A percentile compares a stretch with the other conserved stretches of the same genome.
These are phyloP conservation scores for Gaultheria prostrata DNA, from an alignment of 148 eudicot genomes.

Conservation along the genomic window DNA sequence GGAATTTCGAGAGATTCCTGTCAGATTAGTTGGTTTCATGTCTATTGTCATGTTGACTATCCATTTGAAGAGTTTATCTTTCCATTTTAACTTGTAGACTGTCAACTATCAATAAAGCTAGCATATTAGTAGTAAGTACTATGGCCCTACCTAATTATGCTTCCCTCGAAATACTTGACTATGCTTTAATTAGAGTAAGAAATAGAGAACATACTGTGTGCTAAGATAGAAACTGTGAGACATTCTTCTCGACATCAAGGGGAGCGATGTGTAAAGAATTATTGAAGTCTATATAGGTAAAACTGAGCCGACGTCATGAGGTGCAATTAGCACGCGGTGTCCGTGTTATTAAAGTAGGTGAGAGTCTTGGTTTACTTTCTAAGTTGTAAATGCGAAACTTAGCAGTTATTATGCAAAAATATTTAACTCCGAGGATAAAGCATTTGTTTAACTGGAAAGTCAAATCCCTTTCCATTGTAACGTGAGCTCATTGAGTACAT, in stretches of 20 bases:
- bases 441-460: conserved; percentile 1
- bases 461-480: neutral
- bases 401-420: neutral
- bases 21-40: neutral
- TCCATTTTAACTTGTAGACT: neutral
- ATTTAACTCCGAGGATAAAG: neutral
- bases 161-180: neutral
- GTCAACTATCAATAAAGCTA: neutral
- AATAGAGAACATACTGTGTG: neutral
- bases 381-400: too few species aligned
- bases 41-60: too few species aligned
- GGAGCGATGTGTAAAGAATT: too few species aligned
- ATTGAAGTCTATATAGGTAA: too few species aligned
- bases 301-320: too few species aligned
- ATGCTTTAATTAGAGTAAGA: neutral
- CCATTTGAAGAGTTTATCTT: too few species aligned
- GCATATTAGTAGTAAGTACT: neutral
- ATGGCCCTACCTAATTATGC: neutral
- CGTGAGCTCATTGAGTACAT: neutral
- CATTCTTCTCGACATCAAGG: too few species aligned
- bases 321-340: too few species aligned
- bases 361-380: too few species aligned
- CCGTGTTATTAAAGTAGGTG: too few species aligned
- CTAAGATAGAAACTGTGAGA: too few species aligned
- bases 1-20: too few species aligned